A percentile compares a stretch with the other conserved stretches of the same genome.
These are phyloP conservation scores for Cystobasidium tubakii DNA, from an alignment of 768 basidiomycete genomes.

Conservation along the genomic window DNA sequence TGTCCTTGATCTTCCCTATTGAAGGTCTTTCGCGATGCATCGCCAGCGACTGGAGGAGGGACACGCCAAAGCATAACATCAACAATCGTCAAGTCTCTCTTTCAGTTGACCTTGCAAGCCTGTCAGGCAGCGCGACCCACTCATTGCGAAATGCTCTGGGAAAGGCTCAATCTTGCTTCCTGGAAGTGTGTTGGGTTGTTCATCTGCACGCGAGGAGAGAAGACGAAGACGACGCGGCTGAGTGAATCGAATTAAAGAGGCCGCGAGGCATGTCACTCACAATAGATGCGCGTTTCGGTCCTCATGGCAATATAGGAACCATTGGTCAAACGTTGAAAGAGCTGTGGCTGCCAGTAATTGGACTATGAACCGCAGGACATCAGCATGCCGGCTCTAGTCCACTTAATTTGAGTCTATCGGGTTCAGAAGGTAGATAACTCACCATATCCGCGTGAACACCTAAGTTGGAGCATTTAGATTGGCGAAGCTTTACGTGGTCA, in stretches of 20 bases:
- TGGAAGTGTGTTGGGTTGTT: neutral
- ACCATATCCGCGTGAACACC: constrained; percentile 20
- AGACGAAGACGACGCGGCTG: neutral
- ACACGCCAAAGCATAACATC: neutral
- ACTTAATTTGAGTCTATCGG: neutral
- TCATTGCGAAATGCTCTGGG: constrained; percentile 14
- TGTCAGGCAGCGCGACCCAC: neutral
- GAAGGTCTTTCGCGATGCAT: constrained; percentile 11
- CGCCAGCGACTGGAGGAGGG: constrained; percentile 11
- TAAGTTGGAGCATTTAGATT: constrained; percentile 11
- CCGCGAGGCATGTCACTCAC: neutral
- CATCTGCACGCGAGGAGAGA: neutral
- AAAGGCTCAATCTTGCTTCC: constrained; percentile 24
- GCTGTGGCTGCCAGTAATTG: constrained; percentile 25
- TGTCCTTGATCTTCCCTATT: neutral
- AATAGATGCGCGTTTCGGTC: constrained; percentile 25
- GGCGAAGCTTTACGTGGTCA: constrained; percentile 3
- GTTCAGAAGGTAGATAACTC: neutral
- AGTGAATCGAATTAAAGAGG: no score
- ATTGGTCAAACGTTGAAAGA: neutral
- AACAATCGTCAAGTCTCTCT: neutral
- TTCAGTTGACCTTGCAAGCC: no score
- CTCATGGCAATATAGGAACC: constrained; percentile 20
- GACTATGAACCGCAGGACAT: neutral
- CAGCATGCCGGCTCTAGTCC: neutral